These are phyloP conservation scores for Ogataea philodendri DNA, from an alignment of 805 yeast species.

Conservation along the genomic window DNA sequence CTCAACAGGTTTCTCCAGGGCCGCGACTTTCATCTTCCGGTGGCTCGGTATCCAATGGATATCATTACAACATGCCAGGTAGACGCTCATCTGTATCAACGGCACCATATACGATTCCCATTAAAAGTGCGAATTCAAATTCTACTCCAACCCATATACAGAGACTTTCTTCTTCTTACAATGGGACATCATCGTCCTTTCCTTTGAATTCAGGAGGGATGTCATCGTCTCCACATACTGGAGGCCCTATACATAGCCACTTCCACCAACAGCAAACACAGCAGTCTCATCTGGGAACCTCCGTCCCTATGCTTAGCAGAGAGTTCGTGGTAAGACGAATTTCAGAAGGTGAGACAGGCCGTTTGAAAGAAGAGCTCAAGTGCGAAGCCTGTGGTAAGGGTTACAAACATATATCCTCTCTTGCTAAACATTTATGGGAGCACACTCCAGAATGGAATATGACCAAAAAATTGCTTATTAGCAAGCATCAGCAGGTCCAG, in stretches of 20 bases:
- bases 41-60: constrained; percentile 7
- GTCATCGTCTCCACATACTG: constrained; percentile 22
- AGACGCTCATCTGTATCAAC: constrained; percentile 38
- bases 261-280: constrained; percentile 18
- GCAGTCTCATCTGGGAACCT: constrained; percentile 29
- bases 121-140: constrained; percentile 15
- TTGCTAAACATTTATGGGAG: constrained; percentile 89
- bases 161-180: constrained; percentile 13
- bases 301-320: constrained; percentile 42
- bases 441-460: constrained; percentile 94
- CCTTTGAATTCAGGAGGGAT: constrained; percentile 11
- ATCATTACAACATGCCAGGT: constrained; percentile 22
- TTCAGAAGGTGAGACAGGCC: constrained; percentile 82
- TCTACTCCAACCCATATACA: constrained; percentile 4
- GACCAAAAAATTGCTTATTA: constrained; percentile 73
- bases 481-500: constrained; percentile 89
- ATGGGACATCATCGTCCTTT: constrained; percentile 13
- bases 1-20: constrained; percentile 1
- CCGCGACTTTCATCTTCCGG: neutral
- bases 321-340: constrained; percentile 81
- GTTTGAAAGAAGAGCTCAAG: constrained; percentile 77
- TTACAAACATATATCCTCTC: constrained; percentile 82
- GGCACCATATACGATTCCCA: constrained; percentile 39
- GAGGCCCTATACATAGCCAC: constrained; percentile 27
- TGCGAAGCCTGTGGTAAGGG: constrained; percentile 94